These are phyloP conservation scores for Mycotypha africana DNA, from an alignment of 371 early-diverging fungal species.

Conservation along the genomic window DNA sequence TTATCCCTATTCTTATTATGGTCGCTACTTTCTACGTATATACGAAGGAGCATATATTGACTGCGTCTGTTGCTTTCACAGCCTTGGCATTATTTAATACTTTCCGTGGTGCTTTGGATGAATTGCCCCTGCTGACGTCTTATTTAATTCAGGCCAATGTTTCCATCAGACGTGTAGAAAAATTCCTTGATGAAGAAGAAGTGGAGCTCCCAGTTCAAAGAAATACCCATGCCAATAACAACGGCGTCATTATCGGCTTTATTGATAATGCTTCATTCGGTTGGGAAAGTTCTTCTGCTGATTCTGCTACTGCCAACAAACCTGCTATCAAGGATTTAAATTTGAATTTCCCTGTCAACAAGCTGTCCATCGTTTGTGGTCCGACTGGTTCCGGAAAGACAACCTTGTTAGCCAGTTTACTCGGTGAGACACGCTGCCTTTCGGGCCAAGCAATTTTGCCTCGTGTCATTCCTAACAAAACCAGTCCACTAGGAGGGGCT, in stretches of 20 bases:
- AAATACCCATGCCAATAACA: not conserved
- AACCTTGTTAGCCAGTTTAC: slow-evolving; percentile 61
- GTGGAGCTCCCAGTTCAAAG: slow-evolving; percentile 26
- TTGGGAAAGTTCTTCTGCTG: slow-evolving; percentile 33
- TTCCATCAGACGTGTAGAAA: slow-evolving; percentile 65
- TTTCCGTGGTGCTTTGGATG: slow-evolving; percentile 65
- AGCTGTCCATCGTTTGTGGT: slow-evolving; percentile 75
- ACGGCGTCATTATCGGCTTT: slow-evolving; percentile 33
- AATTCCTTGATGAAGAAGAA: slow-evolving; percentile 67
- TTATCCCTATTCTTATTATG: slow-evolving; percentile 25
- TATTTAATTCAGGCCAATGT: slow-evolving; percentile 65
- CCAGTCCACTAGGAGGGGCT: slow-evolving; percentile 23
- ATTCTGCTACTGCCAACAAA: slow-evolving; percentile 15
- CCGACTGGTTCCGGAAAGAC: slow-evolving; percentile 80
- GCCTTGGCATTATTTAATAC: slow-evolving; percentile 59
- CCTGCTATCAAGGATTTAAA: slow-evolving; percentile 52
- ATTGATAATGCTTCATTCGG: slow-evolving; percentile 44
- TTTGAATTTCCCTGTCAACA: slow-evolving; percentile 52
- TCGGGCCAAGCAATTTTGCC: slow-evolving; percentile 45
- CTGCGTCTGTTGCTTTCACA: slow-evolving; percentile 63
- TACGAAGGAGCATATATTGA: slow-evolving; percentile 44
- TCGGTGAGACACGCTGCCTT: slow-evolving; percentile 49
- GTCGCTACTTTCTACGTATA: slow-evolving; percentile 53
- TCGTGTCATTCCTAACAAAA: slow-evolving; percentile 14
- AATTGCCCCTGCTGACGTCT: slow-evolving; percentile 63